Conservation (phyloP, 495 filamentous ascomycete genomes). For the Neurospora tetraspora region DNA sequence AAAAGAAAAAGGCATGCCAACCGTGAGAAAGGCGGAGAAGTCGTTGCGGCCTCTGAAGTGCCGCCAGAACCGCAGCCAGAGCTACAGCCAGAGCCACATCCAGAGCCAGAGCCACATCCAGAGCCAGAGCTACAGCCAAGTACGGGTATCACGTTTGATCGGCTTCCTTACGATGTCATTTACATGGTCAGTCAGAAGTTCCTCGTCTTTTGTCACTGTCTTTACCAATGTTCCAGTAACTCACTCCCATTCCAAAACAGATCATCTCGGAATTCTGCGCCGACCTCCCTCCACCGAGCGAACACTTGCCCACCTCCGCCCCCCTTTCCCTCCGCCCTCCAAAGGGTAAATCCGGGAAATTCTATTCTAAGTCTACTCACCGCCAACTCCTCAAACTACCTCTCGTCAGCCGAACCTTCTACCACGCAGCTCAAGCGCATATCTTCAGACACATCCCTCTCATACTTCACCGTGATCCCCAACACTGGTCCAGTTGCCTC, state of each 20-base stretch:
- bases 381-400: background rate
- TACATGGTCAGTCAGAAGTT: background rate
- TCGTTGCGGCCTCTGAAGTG: background rate
- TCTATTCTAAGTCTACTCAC: too few relatives aligned
- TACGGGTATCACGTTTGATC: background rate
- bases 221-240: background rate
- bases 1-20: background rate
- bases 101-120: too few relatives aligned
- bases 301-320: background rate
- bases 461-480: background rate
- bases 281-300: background rate
- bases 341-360: too few relatives aligned
- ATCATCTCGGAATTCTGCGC: background rate
- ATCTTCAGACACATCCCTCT: background rate
- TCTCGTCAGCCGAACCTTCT: background rate
- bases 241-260: background rate
- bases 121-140: background rate
- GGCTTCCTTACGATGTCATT: background rate
- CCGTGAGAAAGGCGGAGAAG: background rate
- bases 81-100: too few relatives aligned
- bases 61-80: background rate
- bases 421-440: background rate
- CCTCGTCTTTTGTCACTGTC: background rate
- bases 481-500: background rate
- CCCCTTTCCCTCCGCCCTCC: too few relatives aligned